A percentile compares a stretch with the other conserved stretches of the same genome.
phyloP scores from a whole-genome alignment of 257 asterid genomes.

The Solanum arcanum region DNA sequence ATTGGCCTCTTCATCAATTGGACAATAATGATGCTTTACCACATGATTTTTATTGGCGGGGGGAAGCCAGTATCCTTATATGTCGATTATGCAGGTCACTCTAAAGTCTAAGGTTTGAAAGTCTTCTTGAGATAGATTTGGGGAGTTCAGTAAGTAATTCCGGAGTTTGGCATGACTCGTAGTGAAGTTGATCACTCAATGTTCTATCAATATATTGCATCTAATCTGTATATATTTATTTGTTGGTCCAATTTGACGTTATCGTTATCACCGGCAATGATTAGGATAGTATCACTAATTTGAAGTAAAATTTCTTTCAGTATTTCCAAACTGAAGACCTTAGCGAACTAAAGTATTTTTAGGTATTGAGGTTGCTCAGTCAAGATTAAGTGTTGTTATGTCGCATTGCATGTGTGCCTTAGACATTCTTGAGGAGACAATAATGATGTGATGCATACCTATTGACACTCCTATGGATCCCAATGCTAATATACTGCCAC shows the following conservation, averaged over 20 bases:
- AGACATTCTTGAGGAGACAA: not conserved
- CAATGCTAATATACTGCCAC: not conserved
- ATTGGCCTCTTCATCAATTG: not conserved
- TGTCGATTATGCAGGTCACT: not conserved
- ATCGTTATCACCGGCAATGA: not conserved
- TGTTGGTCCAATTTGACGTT: not conserved
- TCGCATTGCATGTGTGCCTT: not conserved
- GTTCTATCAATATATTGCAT: not conserved
- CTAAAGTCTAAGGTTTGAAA: not conserved
- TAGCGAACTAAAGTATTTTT: too few species aligned
- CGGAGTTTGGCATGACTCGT: not conserved
- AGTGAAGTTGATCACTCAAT: not conserved
- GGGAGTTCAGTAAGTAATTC: not conserved
- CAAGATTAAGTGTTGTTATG: not conserved
- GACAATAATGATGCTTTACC: not conserved
- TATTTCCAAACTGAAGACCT: not conserved
- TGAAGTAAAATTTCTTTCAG: not conserved
- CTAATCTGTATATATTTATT: not conserved
- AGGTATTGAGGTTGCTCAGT: too few species aligned
- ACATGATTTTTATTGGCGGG: not conserved
- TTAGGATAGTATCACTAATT: not conserved
- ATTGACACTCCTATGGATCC: not conserved
- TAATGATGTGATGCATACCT: not conserved
- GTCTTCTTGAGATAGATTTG: not conserved
- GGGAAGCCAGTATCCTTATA: not conserved